These are phyloP conservation scores for Arthrobotrys conoides DNA, from an alignment of 2,329 filamentous ascomycete species.

Conservation along the genomic window DNA sequence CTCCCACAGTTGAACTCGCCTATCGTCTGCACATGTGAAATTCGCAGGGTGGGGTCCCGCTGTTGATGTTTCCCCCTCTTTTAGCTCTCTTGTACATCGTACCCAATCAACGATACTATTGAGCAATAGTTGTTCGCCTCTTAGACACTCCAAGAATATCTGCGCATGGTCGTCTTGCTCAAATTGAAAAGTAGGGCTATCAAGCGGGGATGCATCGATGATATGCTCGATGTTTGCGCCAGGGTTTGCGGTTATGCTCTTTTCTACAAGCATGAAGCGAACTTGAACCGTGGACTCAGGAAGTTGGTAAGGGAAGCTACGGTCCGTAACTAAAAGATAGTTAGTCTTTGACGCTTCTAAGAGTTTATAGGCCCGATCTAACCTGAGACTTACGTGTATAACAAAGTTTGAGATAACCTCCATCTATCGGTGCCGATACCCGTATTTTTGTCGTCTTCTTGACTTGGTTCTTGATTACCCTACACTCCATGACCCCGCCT, in stretches of 20 bases:
- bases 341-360: background rate
- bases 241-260: constrained; percentile 28
- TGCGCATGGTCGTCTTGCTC: constrained; percentile 56
- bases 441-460: constrained; percentile 53
- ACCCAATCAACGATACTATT: constrained; percentile 56
- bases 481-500: constrained; percentile 50
- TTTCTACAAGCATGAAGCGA: constrained; percentile 59
- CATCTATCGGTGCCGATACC: constrained; percentile 45
- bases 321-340: constrained; percentile 35
- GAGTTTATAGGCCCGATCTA: background rate
- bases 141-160: constrained; percentile 46
- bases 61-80: constrained; percentile 28
- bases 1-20: constrained; percentile 55
- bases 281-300: constrained; percentile 57
- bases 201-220: constrained; percentile 19
- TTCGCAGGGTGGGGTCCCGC: constrained; percentile 37
- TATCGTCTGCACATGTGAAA: constrained; percentile 49
- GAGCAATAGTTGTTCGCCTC: constrained; percentile 55
- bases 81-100: constrained; percentile 42
- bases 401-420: constrained; percentile 46
- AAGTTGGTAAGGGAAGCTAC: constrained; percentile 58
- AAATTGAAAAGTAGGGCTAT: constrained; percentile 58
- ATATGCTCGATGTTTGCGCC: constrained; percentile 37
- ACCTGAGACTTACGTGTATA: constrained; percentile 40
- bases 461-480: constrained; percentile 54